A percentile compares a stretch with the other conserved stretches of the same genome.
phyloP scores from a whole-genome alignment of 83 land plant species.

The Isoetes engelmannii region DNA sequence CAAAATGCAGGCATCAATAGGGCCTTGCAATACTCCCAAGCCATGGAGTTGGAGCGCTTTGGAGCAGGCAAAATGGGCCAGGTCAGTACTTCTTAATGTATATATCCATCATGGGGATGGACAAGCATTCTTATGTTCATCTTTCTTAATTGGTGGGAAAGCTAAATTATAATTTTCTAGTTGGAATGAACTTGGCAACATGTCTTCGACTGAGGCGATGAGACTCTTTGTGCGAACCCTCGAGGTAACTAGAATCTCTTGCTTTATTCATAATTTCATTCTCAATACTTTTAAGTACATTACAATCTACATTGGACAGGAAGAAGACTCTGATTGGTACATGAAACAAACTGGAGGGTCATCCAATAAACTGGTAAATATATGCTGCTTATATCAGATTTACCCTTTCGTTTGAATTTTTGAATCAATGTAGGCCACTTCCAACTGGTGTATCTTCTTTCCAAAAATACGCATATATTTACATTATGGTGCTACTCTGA shows the following conservation, averaged over 20 bases:
- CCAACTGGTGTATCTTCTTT: no score
- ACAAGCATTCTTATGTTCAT: neutral
- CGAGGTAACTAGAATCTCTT: slow-evolving; percentile 20
- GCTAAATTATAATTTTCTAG: slow-evolving; percentile 15
- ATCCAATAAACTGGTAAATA: neutral
- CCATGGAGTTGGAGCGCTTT: slow-evolving; percentile 76
- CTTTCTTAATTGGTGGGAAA: no score
- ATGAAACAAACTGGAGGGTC: neutral
- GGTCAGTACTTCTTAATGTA: slow-evolving; percentile 27
- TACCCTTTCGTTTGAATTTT: no score
- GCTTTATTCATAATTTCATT: no score
- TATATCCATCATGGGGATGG: no score
- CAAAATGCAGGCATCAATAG: slow-evolving; percentile 67
- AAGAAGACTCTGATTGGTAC: slow-evolving; percentile 5
- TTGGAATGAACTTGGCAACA: slow-evolving; percentile 35
- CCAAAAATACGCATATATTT: no score
- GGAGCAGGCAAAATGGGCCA: slow-evolving; percentile 82
- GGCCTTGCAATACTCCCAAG: slow-evolving; percentile 73
- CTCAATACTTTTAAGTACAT: no score
- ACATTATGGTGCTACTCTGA: no score
- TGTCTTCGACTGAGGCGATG: slow-evolving; percentile 48
- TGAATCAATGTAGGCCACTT: no score
- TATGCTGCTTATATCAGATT: neutral
- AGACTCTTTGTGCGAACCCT: slow-evolving; percentile 45
- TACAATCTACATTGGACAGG: neutral